These are phyloP conservation scores for Aquilaria sinensis DNA, from an alignment of 345 rosid species.

Conservation along the genomic window DNA sequence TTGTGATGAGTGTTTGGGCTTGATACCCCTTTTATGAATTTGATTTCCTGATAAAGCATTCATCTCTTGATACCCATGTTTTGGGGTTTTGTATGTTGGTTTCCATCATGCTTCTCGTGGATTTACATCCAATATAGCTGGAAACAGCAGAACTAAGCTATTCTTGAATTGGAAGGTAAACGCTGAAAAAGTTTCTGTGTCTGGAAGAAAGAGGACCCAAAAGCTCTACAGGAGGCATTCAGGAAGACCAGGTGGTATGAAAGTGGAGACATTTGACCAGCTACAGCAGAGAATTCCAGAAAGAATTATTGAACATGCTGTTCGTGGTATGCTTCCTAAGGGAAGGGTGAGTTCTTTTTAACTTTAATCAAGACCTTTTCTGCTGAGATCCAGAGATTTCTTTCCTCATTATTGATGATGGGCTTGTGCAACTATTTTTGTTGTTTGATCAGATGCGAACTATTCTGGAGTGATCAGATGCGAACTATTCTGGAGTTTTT, in stretches of 20 bases:
- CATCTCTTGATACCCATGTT: not conserved
- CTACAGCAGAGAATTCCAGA: slow-evolving; percentile 94
- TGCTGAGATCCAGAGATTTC: no score
- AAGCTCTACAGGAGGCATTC: slow-evolving; percentile 98
- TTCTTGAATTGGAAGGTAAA: slow-evolving; percentile 45
- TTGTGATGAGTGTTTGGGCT: not conserved
- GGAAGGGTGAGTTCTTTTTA: slow-evolving; percentile 64
- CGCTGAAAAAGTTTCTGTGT: slow-evolving; percentile 93
- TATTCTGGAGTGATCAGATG: no score
- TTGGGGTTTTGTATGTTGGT: not conserved
- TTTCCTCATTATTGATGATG: no score
- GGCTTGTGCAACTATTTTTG: no score
- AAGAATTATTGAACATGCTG: slow-evolving; percentile 96
- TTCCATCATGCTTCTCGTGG: not conserved
- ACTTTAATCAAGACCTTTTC: not conserved
- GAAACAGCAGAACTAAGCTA: not conserved
- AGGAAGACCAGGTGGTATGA: slow-evolving; percentile 99
- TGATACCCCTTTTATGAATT: not conserved
- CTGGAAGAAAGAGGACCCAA: slow-evolving; percentile 91
- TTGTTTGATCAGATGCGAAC: no score
- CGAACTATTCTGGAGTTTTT: no score
- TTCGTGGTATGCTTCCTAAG: slow-evolving; percentile 98
- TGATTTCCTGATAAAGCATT: not conserved
- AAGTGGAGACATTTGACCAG: slow-evolving; percentile 80
- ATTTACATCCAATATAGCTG: not conserved